Evolutionary conservation across 1,284 basidiomycete species (phyloP), one percentile per base, ranked within the genome.

Genomic region (Melampsora americana): DNA sequence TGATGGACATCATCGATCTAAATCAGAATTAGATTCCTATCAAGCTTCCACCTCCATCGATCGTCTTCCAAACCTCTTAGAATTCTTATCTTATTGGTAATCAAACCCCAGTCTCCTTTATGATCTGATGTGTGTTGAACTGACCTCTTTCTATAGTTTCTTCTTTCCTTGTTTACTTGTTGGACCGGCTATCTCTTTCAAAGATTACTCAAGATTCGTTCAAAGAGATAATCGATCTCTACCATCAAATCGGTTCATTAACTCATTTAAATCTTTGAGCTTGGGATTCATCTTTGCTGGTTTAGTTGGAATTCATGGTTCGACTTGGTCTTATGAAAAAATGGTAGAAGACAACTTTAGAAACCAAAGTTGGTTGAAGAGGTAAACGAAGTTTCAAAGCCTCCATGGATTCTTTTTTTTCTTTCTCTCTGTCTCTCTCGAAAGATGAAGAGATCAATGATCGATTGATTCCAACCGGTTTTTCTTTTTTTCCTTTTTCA

Each of bases 131-230:
- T n/a, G n/a, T n/a, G n/a, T n/a, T n/a, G n/a, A n/a, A n/a, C n/a
- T n/a, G n/a, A n/a, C n/a, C n/a, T n/a, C n/a, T n/a, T n/a, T n/a
- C n/a, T n/a, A n/a, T n/a, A 80, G 92, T 60, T 91, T 97, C 84
- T 99, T 96, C 85, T 98, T 97, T 85, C 96, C 96, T 2, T 93
- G 94, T 7, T 86, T 96, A 77, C 88, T 99, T 60, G 90, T 96
- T 72, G 95, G 95, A 6, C 95, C 96, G 0, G 92, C 91, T 74
- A 88, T 94, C 77, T 92, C 95, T 79, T 97, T 80, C 85, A 87
- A 2, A 90, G 93, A 62, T 98, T 99, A 84, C 86, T 86, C 78
- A 86, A 90, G 60, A 84, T 95, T 72, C 85, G 93, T 80, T 86
- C 90, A 89, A 77, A 88, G 89, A 6, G 82, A 91, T 62, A 50